Base-by-base conservation (phyloP, 257 asterid genomes). In the Linderniella brevidens region DNA sequence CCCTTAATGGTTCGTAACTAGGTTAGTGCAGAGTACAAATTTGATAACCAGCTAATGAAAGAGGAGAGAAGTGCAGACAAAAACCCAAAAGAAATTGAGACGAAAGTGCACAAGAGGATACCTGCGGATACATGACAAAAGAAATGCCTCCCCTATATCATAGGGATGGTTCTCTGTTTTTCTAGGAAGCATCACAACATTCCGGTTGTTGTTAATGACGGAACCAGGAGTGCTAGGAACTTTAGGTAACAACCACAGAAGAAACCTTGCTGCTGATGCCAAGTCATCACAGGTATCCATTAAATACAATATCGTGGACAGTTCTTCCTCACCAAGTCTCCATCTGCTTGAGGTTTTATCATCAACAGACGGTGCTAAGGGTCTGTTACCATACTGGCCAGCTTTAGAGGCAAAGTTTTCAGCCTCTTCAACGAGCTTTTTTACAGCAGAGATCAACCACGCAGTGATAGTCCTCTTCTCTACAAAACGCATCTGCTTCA, bases 271-370 rank as follows among this genome's bases (percentile, higher is more conserved):
- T 15, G 90, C 93, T 47, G 81, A 68, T 46, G 78, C 76, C 41
- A 71, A 75, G 57, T 92, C 99, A 62, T 72, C 62, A 60, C 88
- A 86, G 47, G 70, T 60, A 69, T 92, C 99, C 87, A 86, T 71
- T 68, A 92, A 59, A 65, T 82, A 92, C 62, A 92, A 67, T 44
- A 86, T 72, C 36, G 70, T 54, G n/a, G 86, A 80, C 42, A 92
- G 54, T 48, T 82, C 95, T 59, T 86, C 90, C 69, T 85, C 96
- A 47, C 96, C 86, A 51, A 92, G 86, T 70, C 78, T 86, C 99
- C 96, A 92, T 48, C 60, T 60, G 8, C 52, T 55, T 46, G 82
- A 58, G 58, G 72, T 70, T 56, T 69, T 75, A 60, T 79, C 92
- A 69, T 79, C 96, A 67, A 48, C 73, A 69, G 77, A 58, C 48